A percentile compares a stretch with the other conserved stretches of the same genome.
Conservation (phyloP, 371 early-diverging fungal species). For the Mortierella sp. region DNA sequence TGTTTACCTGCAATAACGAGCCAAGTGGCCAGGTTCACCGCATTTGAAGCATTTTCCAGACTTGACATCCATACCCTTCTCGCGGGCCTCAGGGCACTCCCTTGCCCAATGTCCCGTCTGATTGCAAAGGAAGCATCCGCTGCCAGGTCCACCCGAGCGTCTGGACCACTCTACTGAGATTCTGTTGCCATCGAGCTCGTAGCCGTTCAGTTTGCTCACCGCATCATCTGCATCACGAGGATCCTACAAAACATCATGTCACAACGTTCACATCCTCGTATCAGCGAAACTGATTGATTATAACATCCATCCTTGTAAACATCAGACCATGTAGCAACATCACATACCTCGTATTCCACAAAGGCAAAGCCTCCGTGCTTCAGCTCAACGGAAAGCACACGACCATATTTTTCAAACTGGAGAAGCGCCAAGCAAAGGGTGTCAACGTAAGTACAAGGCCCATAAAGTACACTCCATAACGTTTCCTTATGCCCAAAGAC, state of each 20-base stretch:
- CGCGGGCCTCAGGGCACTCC: conserved; percentile 64
- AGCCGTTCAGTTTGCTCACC: conserved; percentile 58
- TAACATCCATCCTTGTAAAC: too few relatives aligned
- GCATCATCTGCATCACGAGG: conserved; percentile 63
- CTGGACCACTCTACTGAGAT: conserved; percentile 62
- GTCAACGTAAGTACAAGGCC: background rate
- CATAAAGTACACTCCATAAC: background rate
- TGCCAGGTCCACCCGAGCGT: conserved; percentile 59
- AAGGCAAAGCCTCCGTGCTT: conserved; percentile 64
- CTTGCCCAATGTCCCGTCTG: conserved; percentile 65
- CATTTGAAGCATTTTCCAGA: conserved; percentile 65
- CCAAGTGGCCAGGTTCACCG: conserved; percentile 62
- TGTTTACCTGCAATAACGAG: conserved; percentile 53
- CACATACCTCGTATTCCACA: conserved; percentile 66
- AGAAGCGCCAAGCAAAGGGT: background rate
- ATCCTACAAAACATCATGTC: conserved; percentile 54
- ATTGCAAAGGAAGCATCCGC: conserved; percentile 64
- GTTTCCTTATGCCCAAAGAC: conserved; percentile 2
- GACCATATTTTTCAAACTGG: conserved; percentile 57
- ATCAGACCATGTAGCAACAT: background rate
- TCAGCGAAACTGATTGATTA: too few relatives aligned
- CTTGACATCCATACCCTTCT: conserved; percentile 63
- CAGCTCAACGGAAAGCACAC: conserved; percentile 55
- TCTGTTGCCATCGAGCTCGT: conserved; percentile 55
- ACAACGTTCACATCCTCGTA: conserved; percentile 17